Evolutionary conservation across 768 basidiomycete species (phyloP).

Genomic region (Agaricus blazei): DNA sequence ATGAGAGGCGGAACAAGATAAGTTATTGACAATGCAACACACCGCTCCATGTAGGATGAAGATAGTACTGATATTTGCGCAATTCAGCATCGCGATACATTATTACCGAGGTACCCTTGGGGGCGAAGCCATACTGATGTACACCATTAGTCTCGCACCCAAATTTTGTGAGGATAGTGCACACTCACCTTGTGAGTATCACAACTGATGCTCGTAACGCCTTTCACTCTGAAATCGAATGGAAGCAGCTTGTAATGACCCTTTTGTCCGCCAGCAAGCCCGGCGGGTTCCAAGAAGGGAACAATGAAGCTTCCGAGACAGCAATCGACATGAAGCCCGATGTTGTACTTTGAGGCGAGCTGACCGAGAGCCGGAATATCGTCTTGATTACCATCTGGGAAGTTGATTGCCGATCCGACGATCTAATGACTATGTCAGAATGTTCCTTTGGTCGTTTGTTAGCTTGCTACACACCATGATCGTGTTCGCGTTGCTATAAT

Average conservation of each 20-base stretch:
- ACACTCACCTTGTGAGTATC: constrained; percentile 84
- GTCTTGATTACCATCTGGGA: constrained; percentile 84
- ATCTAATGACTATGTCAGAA: constrained; percentile 37
- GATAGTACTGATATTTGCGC: constrained; percentile 81
- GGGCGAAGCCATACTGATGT: constrained; percentile 83
- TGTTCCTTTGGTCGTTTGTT: neutral
- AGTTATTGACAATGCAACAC: constrained; percentile 14
- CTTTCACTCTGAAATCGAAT: constrained; percentile 88
- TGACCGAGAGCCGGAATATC: constrained; percentile 74
- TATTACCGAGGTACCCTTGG: constrained; percentile 92
- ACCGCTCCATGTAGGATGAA: constrained; percentile 78
- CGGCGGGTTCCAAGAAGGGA: constrained; percentile 82
- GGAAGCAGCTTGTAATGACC: constrained; percentile 55
- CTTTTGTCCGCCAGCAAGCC: constrained; percentile 52
- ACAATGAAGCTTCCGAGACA: constrained; percentile 93
- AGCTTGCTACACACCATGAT: constrained; percentile 56
- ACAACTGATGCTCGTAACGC: constrained; percentile 93
- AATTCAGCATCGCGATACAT: constrained; percentile 86
- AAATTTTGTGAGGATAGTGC: neutral
- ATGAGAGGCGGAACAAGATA: neutral
- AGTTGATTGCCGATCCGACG: constrained; percentile 83
- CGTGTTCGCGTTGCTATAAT: constrained; percentile 73
- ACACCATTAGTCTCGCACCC: neutral
- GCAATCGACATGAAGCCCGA: constrained; percentile 93
- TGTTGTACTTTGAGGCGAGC: constrained; percentile 67